phyloP scores from a whole-genome alignment of 441 rosid species.

The Biscutella auriculata region DNA sequence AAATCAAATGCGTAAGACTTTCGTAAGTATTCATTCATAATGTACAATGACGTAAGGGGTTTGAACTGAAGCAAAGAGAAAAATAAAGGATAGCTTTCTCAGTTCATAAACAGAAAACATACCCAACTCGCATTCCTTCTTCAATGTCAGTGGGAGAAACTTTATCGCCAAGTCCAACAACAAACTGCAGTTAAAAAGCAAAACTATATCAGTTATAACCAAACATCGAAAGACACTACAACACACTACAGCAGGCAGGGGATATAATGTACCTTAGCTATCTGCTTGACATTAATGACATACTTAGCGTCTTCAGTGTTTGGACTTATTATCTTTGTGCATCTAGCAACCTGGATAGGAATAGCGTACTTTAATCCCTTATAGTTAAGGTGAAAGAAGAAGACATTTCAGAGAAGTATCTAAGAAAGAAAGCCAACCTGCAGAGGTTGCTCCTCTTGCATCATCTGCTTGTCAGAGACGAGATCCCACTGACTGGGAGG shows the following conservation, averaged over 20 bases:
- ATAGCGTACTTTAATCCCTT: not conserved
- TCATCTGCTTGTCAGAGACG: conserved; percentile 95
- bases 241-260: not conserved
- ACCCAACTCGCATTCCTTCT: conserved; percentile 99
- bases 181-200: conserved; percentile 42
- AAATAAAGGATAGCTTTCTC: not conserved
- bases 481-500: conserved; percentile 99
- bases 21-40: not conserved
- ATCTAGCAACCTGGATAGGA: conserved; percentile 67
- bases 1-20: not conserved
- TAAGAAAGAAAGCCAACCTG: conserved; percentile 34
- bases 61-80: not conserved
- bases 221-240: not conserved
- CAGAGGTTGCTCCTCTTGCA: conserved; percentile 98
- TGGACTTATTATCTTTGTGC: conserved; percentile 88
- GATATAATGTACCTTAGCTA: conserved; percentile 56
- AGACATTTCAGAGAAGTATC: not conserved
- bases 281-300: conserved; percentile 91
- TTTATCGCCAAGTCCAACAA: conserved; percentile 97
- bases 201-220: not conserved
- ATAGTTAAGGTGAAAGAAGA: not conserved
- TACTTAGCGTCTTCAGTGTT: conserved; percentile 94
- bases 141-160: conserved; percentile 96
- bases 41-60: not conserved
- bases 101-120: conserved; percentile 16